These are phyloP conservation scores for Maudiozyma humilis DNA, from an alignment of 1,139 yeast species.

Conservation along the genomic window DNA sequence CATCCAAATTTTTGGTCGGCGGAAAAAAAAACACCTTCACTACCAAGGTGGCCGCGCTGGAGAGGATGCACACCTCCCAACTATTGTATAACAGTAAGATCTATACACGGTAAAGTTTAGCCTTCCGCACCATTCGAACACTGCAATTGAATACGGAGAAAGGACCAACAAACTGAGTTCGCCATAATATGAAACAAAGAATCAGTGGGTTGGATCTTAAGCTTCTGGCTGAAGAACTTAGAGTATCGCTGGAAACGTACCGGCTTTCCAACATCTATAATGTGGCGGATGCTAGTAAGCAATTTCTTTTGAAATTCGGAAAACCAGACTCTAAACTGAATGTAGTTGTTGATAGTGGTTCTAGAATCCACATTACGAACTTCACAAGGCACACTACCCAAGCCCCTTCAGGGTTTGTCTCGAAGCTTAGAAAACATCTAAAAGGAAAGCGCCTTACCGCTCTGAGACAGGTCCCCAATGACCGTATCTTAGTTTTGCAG, in stretches of 20 bases:
- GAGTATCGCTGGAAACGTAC: constrained; percentile 47
- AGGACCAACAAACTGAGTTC: background rate
- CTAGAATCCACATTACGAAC: constrained; percentile 68
- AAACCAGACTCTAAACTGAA: constrained; percentile 74
- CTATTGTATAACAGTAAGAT: no score
- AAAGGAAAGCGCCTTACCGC: constrained; percentile 70
- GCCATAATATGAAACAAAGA: constrained; percentile 55
- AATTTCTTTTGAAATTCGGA: constrained; percentile 72
- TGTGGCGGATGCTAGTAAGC: constrained; percentile 61
- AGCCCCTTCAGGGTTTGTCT: constrained; percentile 76
- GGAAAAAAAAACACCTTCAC: no score
- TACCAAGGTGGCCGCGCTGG: no score
- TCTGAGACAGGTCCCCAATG: constrained; percentile 66
- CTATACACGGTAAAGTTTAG: no score
- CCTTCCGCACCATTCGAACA: no score
- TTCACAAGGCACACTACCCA: constrained; percentile 75
- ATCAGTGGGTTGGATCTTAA: constrained; percentile 76
- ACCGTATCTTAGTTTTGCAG: constrained; percentile 69
- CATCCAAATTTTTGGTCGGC: no score
- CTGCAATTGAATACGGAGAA: background rate
- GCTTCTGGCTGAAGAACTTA: constrained; percentile 60
- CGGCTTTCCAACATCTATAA: constrained; percentile 83
- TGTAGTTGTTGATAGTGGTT: constrained; percentile 79
- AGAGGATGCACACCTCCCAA: no score
- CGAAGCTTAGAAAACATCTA: constrained; percentile 78